A percentile compares a stretch with the other conserved stretches of the same genome.
Conservation (phyloP, 1,284 basidiomycete genomes). For the Heterobasidion occidentale region DNA sequence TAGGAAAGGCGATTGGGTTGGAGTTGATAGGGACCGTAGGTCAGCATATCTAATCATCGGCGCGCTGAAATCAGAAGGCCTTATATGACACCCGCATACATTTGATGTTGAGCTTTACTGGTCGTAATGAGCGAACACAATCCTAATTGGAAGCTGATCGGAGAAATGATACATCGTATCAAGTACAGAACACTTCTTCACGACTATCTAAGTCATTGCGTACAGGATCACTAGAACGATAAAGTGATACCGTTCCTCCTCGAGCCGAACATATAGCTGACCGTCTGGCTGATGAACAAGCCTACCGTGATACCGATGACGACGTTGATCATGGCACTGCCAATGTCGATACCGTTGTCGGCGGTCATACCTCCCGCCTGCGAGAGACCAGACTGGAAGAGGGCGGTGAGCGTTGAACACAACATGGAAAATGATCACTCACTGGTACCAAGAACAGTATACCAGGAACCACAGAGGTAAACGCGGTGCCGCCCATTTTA, state of each 20-base stretch:
- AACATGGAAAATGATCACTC: constrained; percentile 21
- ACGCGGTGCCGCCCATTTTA: constrained; percentile 83
- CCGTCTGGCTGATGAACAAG: constrained; percentile 80
- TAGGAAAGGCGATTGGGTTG: constrained; percentile 60
- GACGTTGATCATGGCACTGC: constrained; percentile 80
- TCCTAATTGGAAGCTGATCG: too few relatives aligned
- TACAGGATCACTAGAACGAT: constrained; percentile 46
- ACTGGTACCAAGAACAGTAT: constrained; percentile 81
- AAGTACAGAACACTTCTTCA: not conserved
- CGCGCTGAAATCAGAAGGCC: constrained; percentile 60
- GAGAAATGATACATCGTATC: too few relatives aligned
- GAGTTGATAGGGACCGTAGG: constrained; percentile 65
- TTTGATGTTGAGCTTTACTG: constrained; percentile 27
- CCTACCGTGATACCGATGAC: constrained; percentile 89
- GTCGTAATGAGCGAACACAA: not conserved
- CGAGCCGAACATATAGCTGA: constrained; percentile 81
- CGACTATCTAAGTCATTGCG: not conserved
- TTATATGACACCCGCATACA: constrained; percentile 17
- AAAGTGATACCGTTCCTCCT: constrained; percentile 80
- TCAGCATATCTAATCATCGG: constrained; percentile 74
- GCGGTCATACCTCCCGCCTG: constrained; percentile 72
- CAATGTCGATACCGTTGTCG: constrained; percentile 66
- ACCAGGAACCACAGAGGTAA: constrained; percentile 85
- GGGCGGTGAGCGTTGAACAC: not conserved
- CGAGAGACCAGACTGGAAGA: constrained; percentile 69